Conservation (phyloP, 768 basidiomycete genomes). For the Russula brevipes region DNA sequence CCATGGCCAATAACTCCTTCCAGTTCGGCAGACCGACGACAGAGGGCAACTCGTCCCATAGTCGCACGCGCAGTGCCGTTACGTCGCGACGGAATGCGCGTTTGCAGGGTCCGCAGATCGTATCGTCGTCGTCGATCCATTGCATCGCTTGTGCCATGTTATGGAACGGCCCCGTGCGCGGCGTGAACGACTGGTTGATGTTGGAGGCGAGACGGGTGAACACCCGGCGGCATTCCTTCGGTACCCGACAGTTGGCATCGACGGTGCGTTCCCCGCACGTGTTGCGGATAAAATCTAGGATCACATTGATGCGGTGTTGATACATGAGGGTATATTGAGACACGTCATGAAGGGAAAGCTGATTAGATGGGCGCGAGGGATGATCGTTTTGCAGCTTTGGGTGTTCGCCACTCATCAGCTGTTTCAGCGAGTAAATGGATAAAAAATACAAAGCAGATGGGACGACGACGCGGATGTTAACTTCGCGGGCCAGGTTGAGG, state of each 20-base stretch:
- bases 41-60: constrained; percentile 47
- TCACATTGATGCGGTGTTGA: constrained; percentile 46
- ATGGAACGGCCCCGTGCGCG: constrained; percentile 49
- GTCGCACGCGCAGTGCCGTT: constrained; percentile 34
- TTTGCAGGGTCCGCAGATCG: constrained; percentile 44
- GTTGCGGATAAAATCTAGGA: constrained; percentile 45
- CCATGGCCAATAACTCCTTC: constrained; percentile 37
- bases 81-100: constrained; percentile 41
- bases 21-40: constrained; percentile 45
- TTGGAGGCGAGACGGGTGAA: constrained; percentile 42
- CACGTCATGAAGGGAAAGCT: constrained; percentile 40
- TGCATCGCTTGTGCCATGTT: constrained; percentile 47
- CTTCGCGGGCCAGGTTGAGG: constrained; percentile 50
- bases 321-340: constrained; percentile 51
- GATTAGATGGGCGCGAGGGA: constrained; percentile 46
- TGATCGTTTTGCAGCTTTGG: constrained; percentile 47
- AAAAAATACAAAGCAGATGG: constrained; percentile 54
- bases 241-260: constrained; percentile 31
- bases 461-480: constrained; percentile 42
- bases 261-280: constrained; percentile 36
- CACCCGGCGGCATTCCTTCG: constrained; percentile 36
- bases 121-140: constrained; percentile 35
- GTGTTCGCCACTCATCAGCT: constrained; percentile 46
- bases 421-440: constrained; percentile 49
- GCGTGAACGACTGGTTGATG: constrained; percentile 44